Conservation (phyloP, 495 filamentous ascomycete species). For the Choiromyces venosus region DNA sequence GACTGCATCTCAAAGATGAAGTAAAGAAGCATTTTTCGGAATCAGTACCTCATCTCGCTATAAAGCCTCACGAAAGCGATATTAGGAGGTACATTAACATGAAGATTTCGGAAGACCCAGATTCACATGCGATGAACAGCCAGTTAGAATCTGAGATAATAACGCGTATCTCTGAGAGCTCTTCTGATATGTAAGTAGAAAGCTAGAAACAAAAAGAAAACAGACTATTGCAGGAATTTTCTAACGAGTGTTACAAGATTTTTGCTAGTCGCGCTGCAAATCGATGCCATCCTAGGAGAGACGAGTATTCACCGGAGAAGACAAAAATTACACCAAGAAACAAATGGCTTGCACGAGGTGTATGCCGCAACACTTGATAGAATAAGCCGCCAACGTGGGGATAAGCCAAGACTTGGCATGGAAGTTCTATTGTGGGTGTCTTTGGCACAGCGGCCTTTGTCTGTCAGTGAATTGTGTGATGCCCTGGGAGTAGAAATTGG, state of each 20-base stretch:
- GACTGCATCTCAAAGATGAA: conserved; percentile 9
- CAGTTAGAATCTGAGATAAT: conserved; percentile 6
- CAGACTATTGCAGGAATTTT: neutral
- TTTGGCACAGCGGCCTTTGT: conserved; percentile 3
- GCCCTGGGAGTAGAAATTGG: conserved; percentile 14
- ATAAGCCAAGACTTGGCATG: conserved; percentile 6
- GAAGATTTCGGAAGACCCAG: conserved; percentile 7
- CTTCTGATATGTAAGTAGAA: conserved; percentile 15
- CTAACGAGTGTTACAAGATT: neutral
- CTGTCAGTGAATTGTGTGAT: conserved; percentile 4
- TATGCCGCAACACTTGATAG: neutral
- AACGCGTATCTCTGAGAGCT: conserved; percentile 1
- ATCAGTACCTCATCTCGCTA: neutral
- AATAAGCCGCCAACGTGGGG: neutral
- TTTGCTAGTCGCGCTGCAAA: neutral
- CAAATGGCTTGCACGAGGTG: neutral
- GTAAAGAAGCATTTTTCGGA: conserved; percentile 1
- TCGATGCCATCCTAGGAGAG: neutral
- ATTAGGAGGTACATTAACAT: conserved; percentile 7
- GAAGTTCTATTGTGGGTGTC: conserved; percentile 10
- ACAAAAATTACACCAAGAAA: neutral
- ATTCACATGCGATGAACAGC: conserved; percentile 2
- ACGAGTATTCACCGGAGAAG: neutral
- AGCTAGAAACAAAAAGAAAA: neutral
- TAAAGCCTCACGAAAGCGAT: conserved; percentile 6